Evolutionary conservation across 2,329 filamentous ascomycete species (phyloP), one percentile per base, ranked within the genome.

Genomic region (Ophiognomonia clavigignenti-juglandacearum): DNA sequence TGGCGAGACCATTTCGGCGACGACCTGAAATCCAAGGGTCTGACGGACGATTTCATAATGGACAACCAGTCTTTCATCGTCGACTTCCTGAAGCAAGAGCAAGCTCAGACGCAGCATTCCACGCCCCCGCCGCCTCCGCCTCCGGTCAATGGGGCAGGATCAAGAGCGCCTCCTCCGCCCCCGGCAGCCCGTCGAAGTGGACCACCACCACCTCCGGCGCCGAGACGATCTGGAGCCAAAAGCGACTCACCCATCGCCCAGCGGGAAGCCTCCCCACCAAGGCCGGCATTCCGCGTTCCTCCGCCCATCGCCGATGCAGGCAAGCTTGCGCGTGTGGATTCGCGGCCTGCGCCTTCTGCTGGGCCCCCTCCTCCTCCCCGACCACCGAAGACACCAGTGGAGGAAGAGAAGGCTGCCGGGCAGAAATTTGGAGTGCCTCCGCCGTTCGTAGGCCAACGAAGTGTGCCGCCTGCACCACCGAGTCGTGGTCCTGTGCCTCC

Each of bases 301-400:
- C 93, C 93, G 27, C 88, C 92, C 3, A 69, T 97, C 50, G 82
- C 88, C 46, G 91, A 96, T 64, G 93, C 93, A 48, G 93, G 93
- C 31, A 95, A 88, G 66, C 93, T 82, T 61, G 89, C 86, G 4
- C 75, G 83, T 67, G 66, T 46, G 61, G 77, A 64, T 65, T 74
- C 59, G 62, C 70, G 56, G 60, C 66, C 62, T 13, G 60, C 57
- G 46, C 74, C 72, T n/a, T n/a, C n/a, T 9, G 72, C 72, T 24
- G 83, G 78, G 2, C 84, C 85, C 23, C 79, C 82, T 20, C 83
- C 85, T 31, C 84, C 85, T 10, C 83, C 81, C 13, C 71, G 81
- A 48, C 85, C 85, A 10, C 77, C 83, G 4, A 88, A 89, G 64
- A 82, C 81, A 7, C 77, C 86, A 1, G 69, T 88, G 43, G 84